Evolutionary conservation across 345 rosid genomes (phyloP), one percentile per base, ranked within the genome.

Genomic region (Gossypium sturtianum): DNA sequence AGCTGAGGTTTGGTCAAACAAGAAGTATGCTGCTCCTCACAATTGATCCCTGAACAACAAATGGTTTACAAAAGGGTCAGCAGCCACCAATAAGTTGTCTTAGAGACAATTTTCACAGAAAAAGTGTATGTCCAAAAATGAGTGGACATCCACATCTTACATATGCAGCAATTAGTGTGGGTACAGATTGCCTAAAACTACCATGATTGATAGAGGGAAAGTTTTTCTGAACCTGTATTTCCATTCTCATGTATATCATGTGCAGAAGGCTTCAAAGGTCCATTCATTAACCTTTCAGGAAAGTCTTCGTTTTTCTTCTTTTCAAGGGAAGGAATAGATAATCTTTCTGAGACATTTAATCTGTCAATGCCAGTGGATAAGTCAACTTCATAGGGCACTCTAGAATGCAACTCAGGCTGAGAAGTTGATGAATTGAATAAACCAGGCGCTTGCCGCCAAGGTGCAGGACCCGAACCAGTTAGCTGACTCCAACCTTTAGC

Each of bases 391-490:
- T 65, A 86, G 16, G 80, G 72, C 17, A 74, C 69, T 79, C 85
- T 83, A 73, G 86, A 84, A 73, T 67, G 89, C 74, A 84, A 29
- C 73, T 87, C 93, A 76, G 88, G 72, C 74, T 88, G 93, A 75
- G 86, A 27, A 83, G 84, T 81, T 12, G 89, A 80, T 69, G 97
- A 84, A 82, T 79, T 84, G 80, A 87, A 87, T 62, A 87, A 74
- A 76, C 76, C 84, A 65, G 94, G 89, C 19, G 97, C 94, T 84
- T 84, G 96, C 69, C 87, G 85, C 93, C 87, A 87, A 66, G 90
- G 92, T 20, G 86, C 88, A 59, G 92, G 94, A 76, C 95, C 91
- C 53, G 92, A 85, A 77, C 90, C 88, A 66, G 88, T 85, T 74
- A 92, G 84, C 51, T 87, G 90, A 82, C 77, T 82, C 98, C 91